Conservation (phyloP, 805 yeast species). For the Candida ortonii region DNA sequence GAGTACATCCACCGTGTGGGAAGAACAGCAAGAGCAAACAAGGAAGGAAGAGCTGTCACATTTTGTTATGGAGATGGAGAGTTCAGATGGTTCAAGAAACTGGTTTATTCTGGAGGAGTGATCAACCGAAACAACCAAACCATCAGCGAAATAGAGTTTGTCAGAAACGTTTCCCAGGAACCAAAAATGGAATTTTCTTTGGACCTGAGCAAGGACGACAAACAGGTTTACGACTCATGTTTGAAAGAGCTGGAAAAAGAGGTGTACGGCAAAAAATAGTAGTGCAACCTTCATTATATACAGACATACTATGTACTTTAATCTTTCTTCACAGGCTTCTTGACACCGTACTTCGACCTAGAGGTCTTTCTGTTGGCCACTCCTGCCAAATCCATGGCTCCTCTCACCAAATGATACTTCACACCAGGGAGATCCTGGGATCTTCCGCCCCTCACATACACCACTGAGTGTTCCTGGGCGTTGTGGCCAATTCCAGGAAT, state of each 20-base stretch:
- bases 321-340: conserved; percentile 61
- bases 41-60: conserved; percentile 70
- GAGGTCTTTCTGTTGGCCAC: conserved; percentile 90
- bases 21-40: conserved; percentile 93
- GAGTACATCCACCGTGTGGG: conserved; percentile 97
- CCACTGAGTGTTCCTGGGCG: conserved; percentile 96
- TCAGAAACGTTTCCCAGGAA: conserved; percentile 18
- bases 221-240: conserved; percentile 41
- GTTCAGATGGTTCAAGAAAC: conserved; percentile 53
- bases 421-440: conserved; percentile 98
- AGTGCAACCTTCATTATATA: conserved; percentile 9
- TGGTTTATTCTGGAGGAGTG: conserved; percentile 45
- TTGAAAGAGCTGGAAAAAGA: conserved; percentile 44
- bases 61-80: conserved; percentile 80
- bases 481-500: conserved; percentile 99
- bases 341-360: conserved; percentile 91
- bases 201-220: conserved; percentile 36
- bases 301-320: conserved; percentile 11
- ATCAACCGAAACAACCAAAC: conserved; percentile 47
- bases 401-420: conserved; percentile 89
- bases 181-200: conserved; percentile 21
- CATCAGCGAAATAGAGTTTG: conserved; percentile 34
- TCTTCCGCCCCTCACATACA: conserved; percentile 96
- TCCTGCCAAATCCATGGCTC: conserved; percentile 88
- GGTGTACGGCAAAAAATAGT: conserved; percentile 24